Percentiles rank a stretch among this genome's conserved stretches.
phyloP scores from a whole-genome alignment of 2,329 filamentous ascomycete genomes.

The Colletotrichum brevisporum region DNA sequence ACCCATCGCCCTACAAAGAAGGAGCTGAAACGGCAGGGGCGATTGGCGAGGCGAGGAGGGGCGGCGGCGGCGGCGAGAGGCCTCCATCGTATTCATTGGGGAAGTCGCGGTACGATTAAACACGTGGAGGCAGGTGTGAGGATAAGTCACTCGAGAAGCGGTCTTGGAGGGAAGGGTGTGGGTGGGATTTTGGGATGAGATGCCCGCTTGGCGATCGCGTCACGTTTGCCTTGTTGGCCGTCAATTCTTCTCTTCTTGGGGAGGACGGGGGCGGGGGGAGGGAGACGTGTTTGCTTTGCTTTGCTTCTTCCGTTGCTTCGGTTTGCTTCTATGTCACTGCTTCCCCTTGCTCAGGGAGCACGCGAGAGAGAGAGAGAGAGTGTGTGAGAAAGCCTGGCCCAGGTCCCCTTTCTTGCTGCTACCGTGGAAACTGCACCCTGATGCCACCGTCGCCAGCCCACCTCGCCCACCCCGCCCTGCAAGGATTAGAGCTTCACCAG shows the following conservation, averaged over 20 bases:
- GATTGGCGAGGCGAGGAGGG: not conserved
- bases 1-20: no score
- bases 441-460: no score
- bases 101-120: constrained; percentile 6
- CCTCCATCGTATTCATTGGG: constrained; percentile 32
- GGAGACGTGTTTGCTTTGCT: not conserved
- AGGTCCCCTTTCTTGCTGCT: not conserved
- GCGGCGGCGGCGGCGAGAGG: constrained; percentile 24
- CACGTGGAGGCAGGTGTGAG: constrained; percentile 35
- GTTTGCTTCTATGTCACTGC: constrained; percentile 25
- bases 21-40: not conserved
- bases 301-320: constrained; percentile 19
- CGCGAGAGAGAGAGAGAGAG: no score
- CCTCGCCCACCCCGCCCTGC: constrained; percentile 7
- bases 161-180: constrained; percentile 22
- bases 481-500: constrained; percentile 20
- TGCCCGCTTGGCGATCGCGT: constrained; percentile 29
- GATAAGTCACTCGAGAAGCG: constrained; percentile 33
- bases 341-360: no score
- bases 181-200: not conserved
- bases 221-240: constrained; percentile 12
- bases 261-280: not conserved
- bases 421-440: not conserved
- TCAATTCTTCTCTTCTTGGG: no score
- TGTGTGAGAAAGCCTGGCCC: no score